Evolutionary conservation across 495 filamentous ascomycete genomes (phyloP), one percentile per base, ranked within the genome.

Genomic region (Xylaria palmicola): DNA sequence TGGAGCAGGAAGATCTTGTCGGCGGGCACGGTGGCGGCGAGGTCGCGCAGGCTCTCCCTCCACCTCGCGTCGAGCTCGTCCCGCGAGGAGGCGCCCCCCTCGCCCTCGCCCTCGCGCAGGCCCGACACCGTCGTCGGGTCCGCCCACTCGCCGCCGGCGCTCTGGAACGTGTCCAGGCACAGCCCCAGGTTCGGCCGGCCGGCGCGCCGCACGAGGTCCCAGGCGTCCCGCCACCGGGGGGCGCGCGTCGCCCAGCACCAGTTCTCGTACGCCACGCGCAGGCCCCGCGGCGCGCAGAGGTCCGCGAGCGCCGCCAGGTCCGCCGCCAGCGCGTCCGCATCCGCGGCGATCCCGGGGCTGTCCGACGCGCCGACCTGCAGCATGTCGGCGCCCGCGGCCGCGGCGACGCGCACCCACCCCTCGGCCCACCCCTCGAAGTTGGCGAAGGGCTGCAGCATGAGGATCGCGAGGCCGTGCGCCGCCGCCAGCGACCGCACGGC

Each of bases 111-210:
- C 24, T 49, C 26, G 3, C 15, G 27, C n/a, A 57, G 4, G 0
- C 90, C 89, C 0, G 86, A 86, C 0, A 65, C 22, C 0, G 86
- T 89, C 0, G 85, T 89, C 0, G 90, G 90, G 72, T 93, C 89
- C 0, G 76, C 89, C 83, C 82, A 93, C 73, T 95, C 90, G 32
- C 84, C 82, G 0, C 89, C 90, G 0, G 83, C 87, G 4, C 83
- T 88, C 68, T 93, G 90, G 75, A 93, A 93, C 0, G 90, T 93
- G 70, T 95, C 90, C 13, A 95, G 81, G 67, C 90, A 93, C 2
- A 93, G 73, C 0, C 91, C 89, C 29, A 91, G 73, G 65, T 93
- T 93, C 0, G 76, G 77, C 3, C 85, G 69, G 65, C 89, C 74
- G 3, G 86, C 85, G 10, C 73, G 77, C 45, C 80, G 62, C 5